Evolutionary conservation across 768 basidiomycete species (phyloP), one percentile per base, ranked within the genome.

Genomic region (Mrakia gelida): DNA sequence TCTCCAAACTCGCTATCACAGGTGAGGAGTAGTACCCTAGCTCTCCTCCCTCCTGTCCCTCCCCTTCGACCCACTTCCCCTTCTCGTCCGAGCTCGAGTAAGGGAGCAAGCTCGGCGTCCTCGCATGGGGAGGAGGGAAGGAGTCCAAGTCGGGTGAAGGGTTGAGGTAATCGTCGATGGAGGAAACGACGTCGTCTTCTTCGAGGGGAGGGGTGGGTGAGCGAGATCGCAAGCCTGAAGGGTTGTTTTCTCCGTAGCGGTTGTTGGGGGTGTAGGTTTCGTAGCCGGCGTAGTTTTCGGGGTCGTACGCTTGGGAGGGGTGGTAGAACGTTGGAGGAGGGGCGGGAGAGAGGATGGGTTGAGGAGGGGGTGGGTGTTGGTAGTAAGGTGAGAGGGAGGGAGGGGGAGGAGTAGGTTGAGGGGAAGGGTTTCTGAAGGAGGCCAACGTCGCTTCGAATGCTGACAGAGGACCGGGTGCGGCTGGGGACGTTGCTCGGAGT

Each of bases 151-250:
- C 34, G 8, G 75, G 75, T 38, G 74, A 78, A 80, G 81, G n/a
- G 80, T 80, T 1, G 81, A 81, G 43, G 52, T 30, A 56, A 0
- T 45, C 62, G 52, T 74, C 41, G 1, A 61, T 43, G 52, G 30
- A 52, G n/a, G 54, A 59, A 38, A 38, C 38, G 13, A 71, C 38
- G 78, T 79, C 78, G n/a, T 79, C 78, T 32, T 74, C 78, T 21
- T 74, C 73, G 28, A 79, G 68, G 52, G 73, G 73, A 18, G 78
- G 78, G 23, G 78, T 79, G 2, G 78, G 73, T 13, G 78, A 79
- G 9, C 78, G 49, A 26, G 73, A 75, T 26, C 76, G 70, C 15
- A 77, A 38, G 0, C 76, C 68, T 5, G 76, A 71, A 0, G 76
- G 70, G 28, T 72, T 70, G 70, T 72, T 72, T 38, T 77, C 70